These are phyloP conservation scores for Kazachstania martiniae DNA, from an alignment of 805 yeast genomes.

Conservation along the genomic window DNA sequence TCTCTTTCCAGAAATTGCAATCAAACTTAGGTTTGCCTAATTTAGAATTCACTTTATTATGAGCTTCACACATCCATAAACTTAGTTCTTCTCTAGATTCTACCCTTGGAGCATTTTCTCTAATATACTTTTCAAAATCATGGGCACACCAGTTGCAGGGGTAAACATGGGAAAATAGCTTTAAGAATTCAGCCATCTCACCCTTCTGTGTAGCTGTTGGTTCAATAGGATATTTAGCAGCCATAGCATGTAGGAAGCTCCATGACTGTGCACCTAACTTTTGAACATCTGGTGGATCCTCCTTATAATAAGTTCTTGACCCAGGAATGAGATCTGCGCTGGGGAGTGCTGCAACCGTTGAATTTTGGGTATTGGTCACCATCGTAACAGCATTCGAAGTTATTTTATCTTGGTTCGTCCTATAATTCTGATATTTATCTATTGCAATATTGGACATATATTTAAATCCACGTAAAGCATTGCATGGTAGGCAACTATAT, in stretches of 20 bases:
- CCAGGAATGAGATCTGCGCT: conserved; percentile 37
- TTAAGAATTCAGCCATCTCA: conserved; percentile 62
- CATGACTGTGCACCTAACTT: conserved; percentile 78
- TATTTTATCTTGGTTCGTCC: background rate
- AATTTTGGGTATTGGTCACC: no score
- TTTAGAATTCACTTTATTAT: conserved; percentile 80
- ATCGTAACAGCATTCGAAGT: conserved; percentile 32
- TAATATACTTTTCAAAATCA: conserved; percentile 64
- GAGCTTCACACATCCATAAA: conserved; percentile 90
- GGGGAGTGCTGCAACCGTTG: background rate
- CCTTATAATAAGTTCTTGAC: conserved; percentile 31
- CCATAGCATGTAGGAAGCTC: conserved; percentile 84
- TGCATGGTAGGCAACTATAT: conserved; percentile 74
- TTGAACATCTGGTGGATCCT: conserved; percentile 83
- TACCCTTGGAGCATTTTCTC: conserved; percentile 43
- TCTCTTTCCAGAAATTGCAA: conserved; percentile 80
- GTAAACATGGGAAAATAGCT: conserved; percentile 65
- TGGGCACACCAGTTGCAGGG: conserved; percentile 94
- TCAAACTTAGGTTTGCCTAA: conserved; percentile 80
- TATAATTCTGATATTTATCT: background rate
- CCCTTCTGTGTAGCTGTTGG: conserved; percentile 54
- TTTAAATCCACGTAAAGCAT: conserved; percentile 66
- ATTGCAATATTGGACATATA: conserved; percentile 7
- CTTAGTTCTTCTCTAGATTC: conserved; percentile 73
- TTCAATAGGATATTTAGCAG: conserved; percentile 75